Percentiles rank a stretch among this genome's conserved stretches.
Evolutionary conservation across 2,329 filamentous ascomycete genomes (phyloP).

Genomic region (Penicillium sp.): DNA sequence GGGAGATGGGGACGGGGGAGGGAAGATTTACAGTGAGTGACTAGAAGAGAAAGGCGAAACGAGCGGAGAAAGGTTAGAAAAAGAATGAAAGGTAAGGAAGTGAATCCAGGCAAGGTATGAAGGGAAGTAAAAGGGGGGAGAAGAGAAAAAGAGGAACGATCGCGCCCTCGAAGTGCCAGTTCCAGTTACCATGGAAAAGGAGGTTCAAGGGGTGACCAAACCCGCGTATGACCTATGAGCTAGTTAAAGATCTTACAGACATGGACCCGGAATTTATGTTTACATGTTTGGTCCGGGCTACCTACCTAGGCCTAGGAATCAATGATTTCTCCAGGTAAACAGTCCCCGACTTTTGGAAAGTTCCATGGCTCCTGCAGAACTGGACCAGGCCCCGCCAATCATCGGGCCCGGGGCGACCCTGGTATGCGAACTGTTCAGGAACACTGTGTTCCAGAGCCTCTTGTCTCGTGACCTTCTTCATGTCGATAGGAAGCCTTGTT

Average conservation of each 20-base stretch:
- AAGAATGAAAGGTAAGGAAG: conserved; percentile 32
- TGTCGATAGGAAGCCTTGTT: neutral
- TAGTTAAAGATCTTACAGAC: neutral
- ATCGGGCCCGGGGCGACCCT: conserved; percentile 5
- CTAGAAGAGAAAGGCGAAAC: conserved; percentile 41
- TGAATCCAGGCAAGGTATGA: conserved; percentile 21
- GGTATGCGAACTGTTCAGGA: conserved; percentile 6
- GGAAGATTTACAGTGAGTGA: conserved; percentile 15
- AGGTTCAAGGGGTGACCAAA: neutral
- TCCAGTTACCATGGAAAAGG: neutral
- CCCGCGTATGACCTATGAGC: neutral
- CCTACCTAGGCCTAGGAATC: neutral
- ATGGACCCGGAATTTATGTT: neutral
- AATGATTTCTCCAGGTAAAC: neutral
- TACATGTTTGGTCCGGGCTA: neutral
- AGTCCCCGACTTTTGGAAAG: neutral
- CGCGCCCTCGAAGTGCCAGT: neutral
- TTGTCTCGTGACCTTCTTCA: neutral
- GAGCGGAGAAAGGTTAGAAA: conserved; percentile 30
- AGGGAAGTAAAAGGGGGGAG: conserved; percentile 20
- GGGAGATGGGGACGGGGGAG: conserved; percentile 1
- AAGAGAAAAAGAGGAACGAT: conserved; percentile 6
- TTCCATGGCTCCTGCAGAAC: conserved; percentile 25
- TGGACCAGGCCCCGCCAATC: conserved; percentile 19
- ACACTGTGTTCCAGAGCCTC: neutral